phyloP scores from a whole-genome alignment of 495 filamentous ascomycete genomes.

The Penicillium herquei region DNA sequence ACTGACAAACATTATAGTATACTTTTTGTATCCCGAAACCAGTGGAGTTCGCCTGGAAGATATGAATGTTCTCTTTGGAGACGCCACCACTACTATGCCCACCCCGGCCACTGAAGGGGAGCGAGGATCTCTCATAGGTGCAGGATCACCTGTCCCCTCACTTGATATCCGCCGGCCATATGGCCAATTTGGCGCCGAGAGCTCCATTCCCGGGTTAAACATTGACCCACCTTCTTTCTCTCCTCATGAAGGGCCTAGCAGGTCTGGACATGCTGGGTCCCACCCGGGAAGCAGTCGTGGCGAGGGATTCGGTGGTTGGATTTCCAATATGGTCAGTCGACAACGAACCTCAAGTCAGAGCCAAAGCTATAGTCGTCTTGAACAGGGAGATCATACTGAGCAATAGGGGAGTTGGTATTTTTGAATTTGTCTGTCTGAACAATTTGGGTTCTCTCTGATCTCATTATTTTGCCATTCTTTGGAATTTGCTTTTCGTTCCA shows the following conservation, averaged over 20 bases:
- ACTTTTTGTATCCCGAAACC: conserved; percentile 95
- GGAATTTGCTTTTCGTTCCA: neutral
- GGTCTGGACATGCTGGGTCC: conserved; percentile 34
- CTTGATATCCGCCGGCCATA: conserved; percentile 65
- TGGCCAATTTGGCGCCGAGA: conserved; percentile 52
- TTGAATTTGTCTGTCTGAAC: neutral
- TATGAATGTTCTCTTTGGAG: conserved; percentile 89
- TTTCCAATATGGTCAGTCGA: conserved; percentile 60
- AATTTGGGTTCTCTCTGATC: neutral
- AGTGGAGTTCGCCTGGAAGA: conserved; percentile 93
- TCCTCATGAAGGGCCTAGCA: conserved; percentile 42
- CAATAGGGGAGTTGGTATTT: conserved; percentile 10
- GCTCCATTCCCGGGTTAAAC: conserved; percentile 68
- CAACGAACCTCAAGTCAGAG: conserved; percentile 47
- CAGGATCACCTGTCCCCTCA: conserved; percentile 72
- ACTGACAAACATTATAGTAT: conserved; percentile 56
- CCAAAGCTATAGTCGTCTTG: conserved; percentile 61
- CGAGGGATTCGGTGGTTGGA: conserved; percentile 69
- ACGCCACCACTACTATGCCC: conserved; percentile 76
- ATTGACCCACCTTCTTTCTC: conserved; percentile 64
- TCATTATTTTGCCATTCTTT: neutral
- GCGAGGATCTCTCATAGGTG: conserved; percentile 69
- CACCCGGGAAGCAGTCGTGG: conserved; percentile 29
- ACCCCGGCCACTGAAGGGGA: conserved; percentile 70
- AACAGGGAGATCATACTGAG: conserved; percentile 58